Base-by-base conservation (phyloP, 2,329 filamentous ascomycete genomes). In the Tricladium varicosporioides region DNA sequence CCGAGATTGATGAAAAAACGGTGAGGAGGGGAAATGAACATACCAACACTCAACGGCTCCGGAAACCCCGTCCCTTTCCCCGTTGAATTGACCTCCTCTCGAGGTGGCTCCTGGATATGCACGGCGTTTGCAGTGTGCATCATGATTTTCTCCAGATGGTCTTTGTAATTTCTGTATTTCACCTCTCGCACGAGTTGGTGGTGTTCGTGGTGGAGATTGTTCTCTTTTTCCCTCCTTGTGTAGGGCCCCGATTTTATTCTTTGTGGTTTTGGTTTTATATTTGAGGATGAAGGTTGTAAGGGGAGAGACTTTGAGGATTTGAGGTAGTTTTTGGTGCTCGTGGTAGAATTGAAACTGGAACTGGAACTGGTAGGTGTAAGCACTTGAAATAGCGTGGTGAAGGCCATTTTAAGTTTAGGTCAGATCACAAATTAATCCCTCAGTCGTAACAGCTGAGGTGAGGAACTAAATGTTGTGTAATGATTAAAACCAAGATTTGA, bases 61-160 rank as follows among this genome's bases (percentile, higher is more conserved):
- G 64, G 65, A 40, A 71, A 71, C 11, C 69, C 69, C 8, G 71
- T 74, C 5, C 75, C 73, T n/a, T 71, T 71, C 13, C 52, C 40
- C 11, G 16, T 2, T 9, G 33, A 16, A 14, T 50, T 58, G 9
- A 16, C 47, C 45, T 53, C 51, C 11, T 54, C 15, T 18, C 16
- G 32, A 4, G 54, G 33, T 5, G 54, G 36, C 19, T 64, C 63
- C 51, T 65, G 65, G 18, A 66, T 53, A 43, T 63, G 22, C 7
- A 7, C 44, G 11, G n/a, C 36, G 10, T 40, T 4, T 19, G 48
- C 22, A 40, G 42, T 48, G 44, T 56, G 62, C 60, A 63, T 66
- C 31, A 51, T 55, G 48, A 53, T 53, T 7, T 18, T 54, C 32
- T 27, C 27, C 47, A 47, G 15, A 42, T 51, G 54, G 7, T 51